Evolutionary conservation across 441 rosid species (phyloP).

Genomic region (Erodium trifolium): DNA sequence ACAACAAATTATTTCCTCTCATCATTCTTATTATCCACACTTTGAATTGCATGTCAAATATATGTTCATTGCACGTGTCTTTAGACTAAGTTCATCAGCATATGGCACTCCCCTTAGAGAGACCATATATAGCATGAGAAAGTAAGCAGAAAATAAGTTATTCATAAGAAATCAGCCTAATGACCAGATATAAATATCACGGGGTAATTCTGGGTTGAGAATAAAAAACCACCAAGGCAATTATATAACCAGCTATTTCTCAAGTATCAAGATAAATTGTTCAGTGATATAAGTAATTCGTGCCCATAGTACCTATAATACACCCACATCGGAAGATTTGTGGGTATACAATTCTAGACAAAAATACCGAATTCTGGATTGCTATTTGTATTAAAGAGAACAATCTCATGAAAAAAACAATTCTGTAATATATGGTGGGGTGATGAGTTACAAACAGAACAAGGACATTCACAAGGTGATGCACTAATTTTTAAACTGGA

Average conservation of each 20-base stretch:
- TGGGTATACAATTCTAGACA: background rate
- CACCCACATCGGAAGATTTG: too few relatives aligned
- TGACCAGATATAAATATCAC: background rate
- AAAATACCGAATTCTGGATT: background rate
- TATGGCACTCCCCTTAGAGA: too few relatives aligned
- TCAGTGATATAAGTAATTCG: background rate
- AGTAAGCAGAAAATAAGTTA: background rate
- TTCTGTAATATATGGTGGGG: background rate
- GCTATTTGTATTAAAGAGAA: background rate
- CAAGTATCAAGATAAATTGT: background rate
- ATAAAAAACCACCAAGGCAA: background rate
- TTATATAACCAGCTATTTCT: background rate
- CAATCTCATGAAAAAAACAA: background rate
- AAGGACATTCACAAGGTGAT: constrained; percentile 4
- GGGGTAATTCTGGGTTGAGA: background rate
- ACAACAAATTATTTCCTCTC: too few relatives aligned
- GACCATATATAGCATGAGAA: background rate
- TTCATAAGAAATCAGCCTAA: background rate
- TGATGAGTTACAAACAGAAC: background rate
- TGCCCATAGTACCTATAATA: background rate
- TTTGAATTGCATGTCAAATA: too few relatives aligned
- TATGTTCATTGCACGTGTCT: too few relatives aligned
- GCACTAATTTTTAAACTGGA: background rate
- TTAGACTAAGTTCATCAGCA: too few relatives aligned
- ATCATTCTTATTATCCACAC: too few relatives aligned